phyloP scores from a whole-genome alignment of 2,329 filamentous ascomycete genomes.

The Aureobasidium sp. region DNA sequence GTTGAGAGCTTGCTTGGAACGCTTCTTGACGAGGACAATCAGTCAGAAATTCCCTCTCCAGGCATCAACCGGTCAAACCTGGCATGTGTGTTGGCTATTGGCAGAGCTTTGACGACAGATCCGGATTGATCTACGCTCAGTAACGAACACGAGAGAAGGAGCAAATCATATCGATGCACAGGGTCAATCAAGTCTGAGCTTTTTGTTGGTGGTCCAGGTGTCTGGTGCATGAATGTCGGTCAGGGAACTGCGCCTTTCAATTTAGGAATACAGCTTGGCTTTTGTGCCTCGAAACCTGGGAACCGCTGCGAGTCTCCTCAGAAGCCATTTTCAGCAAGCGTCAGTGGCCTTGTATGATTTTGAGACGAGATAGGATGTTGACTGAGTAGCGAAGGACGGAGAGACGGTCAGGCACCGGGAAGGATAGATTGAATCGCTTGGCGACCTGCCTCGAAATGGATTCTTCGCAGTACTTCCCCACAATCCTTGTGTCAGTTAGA shows the following conservation, averaged over 20 bases:
- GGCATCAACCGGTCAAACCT: background rate
- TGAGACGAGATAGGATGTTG: background rate
- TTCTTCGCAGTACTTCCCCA: background rate
- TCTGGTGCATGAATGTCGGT: background rate
- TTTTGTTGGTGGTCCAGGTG: background rate
- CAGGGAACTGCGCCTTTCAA: background rate
- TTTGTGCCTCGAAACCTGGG: background rate
- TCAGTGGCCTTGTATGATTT: too few species aligned
- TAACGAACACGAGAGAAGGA: background rate
- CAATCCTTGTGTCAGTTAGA: background rate
- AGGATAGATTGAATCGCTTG: background rate
- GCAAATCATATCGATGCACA: background rate
- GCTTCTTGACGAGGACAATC: background rate
- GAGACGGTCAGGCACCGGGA: background rate
- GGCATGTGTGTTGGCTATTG: background rate
- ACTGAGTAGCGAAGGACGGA: too few species aligned
- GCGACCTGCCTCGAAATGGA: background rate
- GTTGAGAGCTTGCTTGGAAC: background rate
- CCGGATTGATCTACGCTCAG: background rate
- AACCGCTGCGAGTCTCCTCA: background rate
- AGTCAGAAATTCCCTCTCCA: background rate
- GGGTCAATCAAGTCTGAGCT: background rate
- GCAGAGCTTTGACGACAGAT: background rate
- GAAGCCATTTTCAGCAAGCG: too few species aligned
- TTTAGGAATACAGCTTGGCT: background rate